These are phyloP conservation scores for Solanum gandarillasii DNA, from an alignment of 257 asterid genomes.

Conservation along the genomic window DNA sequence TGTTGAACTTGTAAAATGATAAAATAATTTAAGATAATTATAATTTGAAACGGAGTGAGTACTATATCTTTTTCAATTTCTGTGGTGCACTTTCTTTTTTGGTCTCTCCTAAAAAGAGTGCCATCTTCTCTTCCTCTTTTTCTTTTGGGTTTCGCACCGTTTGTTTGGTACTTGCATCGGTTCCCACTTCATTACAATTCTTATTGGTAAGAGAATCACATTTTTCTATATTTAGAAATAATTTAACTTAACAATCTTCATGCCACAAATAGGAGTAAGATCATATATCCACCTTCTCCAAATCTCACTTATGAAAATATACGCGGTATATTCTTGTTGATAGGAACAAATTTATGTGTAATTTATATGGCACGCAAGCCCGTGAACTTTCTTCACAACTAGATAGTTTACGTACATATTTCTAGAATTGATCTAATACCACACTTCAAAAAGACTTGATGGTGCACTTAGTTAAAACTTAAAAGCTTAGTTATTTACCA, in stretches of 20 bases:
- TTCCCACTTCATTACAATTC: neutral
- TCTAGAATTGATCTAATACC: too few species aligned
- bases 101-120: neutral
- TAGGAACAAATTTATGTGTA: too few species aligned
- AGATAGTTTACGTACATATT: too few species aligned
- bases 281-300: too few species aligned
- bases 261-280: too few species aligned
- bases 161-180: too few species aligned
- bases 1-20: neutral
- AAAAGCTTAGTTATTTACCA: neutral
- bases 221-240: neutral
- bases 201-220: neutral
- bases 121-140: too few species aligned
- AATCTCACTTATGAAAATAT: neutral
- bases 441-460: neutral
- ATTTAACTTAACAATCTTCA: neutral
- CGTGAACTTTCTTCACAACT: neutral
- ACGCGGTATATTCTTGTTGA: neutral
- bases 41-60: too few species aligned
- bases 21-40: too few species aligned
- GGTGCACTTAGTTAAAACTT: neutral
- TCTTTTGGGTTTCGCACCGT: too few species aligned
- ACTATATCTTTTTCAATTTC: neutral
- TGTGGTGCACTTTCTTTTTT: neutral
- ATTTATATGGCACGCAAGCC: rapidly evolving